Base-by-base conservation (phyloP, 2,329 filamentous ascomycete genomes). In the Colletotrichum sansevieriae region DNA sequence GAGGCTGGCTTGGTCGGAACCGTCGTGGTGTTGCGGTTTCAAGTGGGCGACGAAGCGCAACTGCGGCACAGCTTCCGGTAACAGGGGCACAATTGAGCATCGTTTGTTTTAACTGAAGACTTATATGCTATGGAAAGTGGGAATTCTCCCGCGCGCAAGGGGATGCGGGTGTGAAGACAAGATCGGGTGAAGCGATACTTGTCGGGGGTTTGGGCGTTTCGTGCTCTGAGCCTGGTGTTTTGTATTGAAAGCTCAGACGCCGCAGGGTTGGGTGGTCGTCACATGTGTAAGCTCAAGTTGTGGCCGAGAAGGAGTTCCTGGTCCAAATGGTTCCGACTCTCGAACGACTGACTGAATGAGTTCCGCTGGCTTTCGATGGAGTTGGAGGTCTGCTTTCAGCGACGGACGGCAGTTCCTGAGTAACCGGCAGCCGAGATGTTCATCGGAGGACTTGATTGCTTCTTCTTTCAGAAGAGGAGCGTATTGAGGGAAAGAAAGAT, bases 141-240 rank as follows among this genome's bases (percentile, higher is more conserved):
- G 12, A 43, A 15, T 13, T n/a, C 60, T 18, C n/a, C 46, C 25
- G n/a, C 35, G 25, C 49, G 39, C 35, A 13, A 25, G 33, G n/a
- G 8, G 10, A 18, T 5, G 11, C 12, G 41, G 41, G 35, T 43
- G 35, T 15, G 25, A 25, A 57, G 22, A 5, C 43, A 43, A 59
- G 33, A 65, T 68, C 61, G 54, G 65, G 41, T 68, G 65, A 68
- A 25, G 47, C 62, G 39, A 68, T 65, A 65, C 65, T 49, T 59
- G 65, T 65, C 61, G 46, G 65, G 62, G 55, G 39, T 65, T 29
- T 51, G 18, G 11, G 41, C 22, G 33, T 65, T 41, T 25, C 65
- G 46, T 65, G 54, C 65, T 6, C 13, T 39, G 33, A 56, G 62
- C 54, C 39, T 60, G 55, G 49, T 55, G 37, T 54, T n/a, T 22